Conservation (phyloP, 2,329 filamentous ascomycete species). For the Nemania sp. region DNA sequence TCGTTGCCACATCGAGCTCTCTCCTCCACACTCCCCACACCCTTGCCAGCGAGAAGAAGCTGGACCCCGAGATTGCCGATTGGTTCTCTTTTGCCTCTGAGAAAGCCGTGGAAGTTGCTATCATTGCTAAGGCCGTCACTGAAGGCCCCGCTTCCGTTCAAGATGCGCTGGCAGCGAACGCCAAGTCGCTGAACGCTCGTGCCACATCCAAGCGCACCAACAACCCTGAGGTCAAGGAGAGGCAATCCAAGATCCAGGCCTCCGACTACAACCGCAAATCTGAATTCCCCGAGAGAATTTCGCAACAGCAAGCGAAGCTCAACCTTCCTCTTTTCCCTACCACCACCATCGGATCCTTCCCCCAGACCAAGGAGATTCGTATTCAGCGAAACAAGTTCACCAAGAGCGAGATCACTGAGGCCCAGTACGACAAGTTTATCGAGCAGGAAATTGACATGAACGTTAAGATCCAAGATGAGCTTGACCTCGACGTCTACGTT, state of each 20-base stretch:
- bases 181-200: conserved; percentile 89
- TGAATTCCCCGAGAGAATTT: conserved; percentile 81
- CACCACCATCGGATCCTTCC: conserved; percentile 99
- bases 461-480: conserved; percentile 97
- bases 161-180: conserved; percentile 93
- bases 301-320: conserved; percentile 88
- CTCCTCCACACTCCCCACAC: conserved; percentile 99
- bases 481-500: conserved; percentile 94
- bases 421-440: conserved; percentile 98
- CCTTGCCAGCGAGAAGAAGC: conserved; percentile 97
- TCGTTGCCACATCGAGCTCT: conserved; percentile 95
- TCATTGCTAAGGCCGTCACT: conserved; percentile 96
- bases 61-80: conserved; percentile 88
- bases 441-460: conserved; percentile 97
- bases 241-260: conserved; percentile 83
- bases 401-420: conserved; percentile 92
- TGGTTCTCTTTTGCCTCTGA: conserved; percentile 99
- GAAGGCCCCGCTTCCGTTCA: conserved; percentile 86
- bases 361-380: conserved; percentile 98
- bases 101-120: conserved; percentile 87
- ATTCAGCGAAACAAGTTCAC: conserved; percentile 96
- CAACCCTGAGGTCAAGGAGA: conserved; percentile 95
- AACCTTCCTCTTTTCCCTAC: conserved; percentile 97
- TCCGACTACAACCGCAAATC: conserved; percentile 93
- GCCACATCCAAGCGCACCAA: conserved; percentile 94